phyloP scores from a whole-genome alignment of 257 asterid genomes.

The Scutellaria galericulata region DNA sequence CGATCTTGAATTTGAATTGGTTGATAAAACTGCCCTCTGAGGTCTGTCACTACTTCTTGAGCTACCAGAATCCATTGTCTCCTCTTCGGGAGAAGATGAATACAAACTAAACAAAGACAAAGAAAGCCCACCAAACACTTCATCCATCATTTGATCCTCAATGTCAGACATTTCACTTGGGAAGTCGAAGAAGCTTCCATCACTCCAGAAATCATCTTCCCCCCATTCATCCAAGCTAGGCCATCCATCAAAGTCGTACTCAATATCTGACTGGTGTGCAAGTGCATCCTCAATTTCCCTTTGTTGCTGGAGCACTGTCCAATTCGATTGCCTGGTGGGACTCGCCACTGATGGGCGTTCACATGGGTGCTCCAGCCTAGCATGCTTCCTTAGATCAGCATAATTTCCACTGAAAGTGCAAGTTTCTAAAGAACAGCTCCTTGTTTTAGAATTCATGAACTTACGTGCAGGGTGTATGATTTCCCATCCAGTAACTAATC shows the following conservation, averaged over 20 bases:
- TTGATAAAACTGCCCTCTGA: slow-evolving; percentile 14
- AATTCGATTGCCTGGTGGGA: slow-evolving; percentile 53
- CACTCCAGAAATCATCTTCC: slow-evolving; percentile 42
- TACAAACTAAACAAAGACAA: slow-evolving; percentile 39
- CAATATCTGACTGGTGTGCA: slow-evolving; percentile 47
- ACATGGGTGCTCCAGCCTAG: slow-evolving; percentile 65
- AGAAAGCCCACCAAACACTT: slow-evolving; percentile 39
- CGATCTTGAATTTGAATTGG: slow-evolving; percentile 30
- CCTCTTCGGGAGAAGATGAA: slow-evolving; percentile 34
- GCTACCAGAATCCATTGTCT: slow-evolving; percentile 36
- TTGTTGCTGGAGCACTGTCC: slow-evolving; percentile 61
- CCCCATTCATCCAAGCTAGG: slow-evolving; percentile 37
- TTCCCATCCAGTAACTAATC: slow-evolving; percentile 54
- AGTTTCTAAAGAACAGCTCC: slow-evolving; percentile 71
- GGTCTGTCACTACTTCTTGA: slow-evolving; percentile 33
- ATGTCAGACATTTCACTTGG: slow-evolving; percentile 42
- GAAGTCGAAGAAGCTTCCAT: slow-evolving; percentile 47
- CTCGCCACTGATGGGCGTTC: slow-evolving; percentile 61
- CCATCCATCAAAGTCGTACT: slow-evolving; percentile 39
- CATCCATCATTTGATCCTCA: slow-evolving; percentile 42
- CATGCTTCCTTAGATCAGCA: slow-evolving; percentile 71
- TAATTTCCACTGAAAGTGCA: slow-evolving; percentile 67
- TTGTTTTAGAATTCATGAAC: slow-evolving; percentile 57
- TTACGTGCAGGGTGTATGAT: slow-evolving; percentile 53
- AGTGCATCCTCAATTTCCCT: slow-evolving; percentile 61